Evolutionary conservation across 2,329 filamentous ascomycete species (phyloP).

Genomic region (Fusarium proliferatum): DNA sequence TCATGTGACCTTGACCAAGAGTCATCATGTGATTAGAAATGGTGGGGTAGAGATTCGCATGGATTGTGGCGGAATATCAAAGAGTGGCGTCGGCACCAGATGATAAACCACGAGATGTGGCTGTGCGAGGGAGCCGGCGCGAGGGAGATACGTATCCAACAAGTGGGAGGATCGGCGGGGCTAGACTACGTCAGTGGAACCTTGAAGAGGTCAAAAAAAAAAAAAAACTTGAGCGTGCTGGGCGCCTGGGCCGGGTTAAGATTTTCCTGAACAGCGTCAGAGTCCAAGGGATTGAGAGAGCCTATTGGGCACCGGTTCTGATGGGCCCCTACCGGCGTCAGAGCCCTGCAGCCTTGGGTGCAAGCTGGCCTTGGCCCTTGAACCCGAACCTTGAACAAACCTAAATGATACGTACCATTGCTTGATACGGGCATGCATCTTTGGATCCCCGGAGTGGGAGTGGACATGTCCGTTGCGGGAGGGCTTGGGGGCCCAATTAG

Average conservation of each 20-base stretch:
- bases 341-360: slow-evolving; percentile 27
- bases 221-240: slow-evolving; percentile 36
- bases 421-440: slow-evolving; percentile 4
- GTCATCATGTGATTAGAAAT: slow-evolving; percentile 42
- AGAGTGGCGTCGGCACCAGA: slow-evolving; percentile 19
- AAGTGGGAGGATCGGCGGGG: slow-evolving; percentile 34
- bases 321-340: slow-evolving; percentile 29
- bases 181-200: slow-evolving; percentile 43
- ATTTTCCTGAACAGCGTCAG: slow-evolving; percentile 31
- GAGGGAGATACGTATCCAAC: slow-evolving; percentile 6
- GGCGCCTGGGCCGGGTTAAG: slow-evolving; percentile 25
- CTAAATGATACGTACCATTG: slow-evolving; percentile 23
- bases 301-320: slow-evolving; percentile 27
- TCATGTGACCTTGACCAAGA: slow-evolving; percentile 30
- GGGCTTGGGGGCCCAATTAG: slow-evolving; percentile 6
- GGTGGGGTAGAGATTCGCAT: slow-evolving; percentile 18
- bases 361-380: slow-evolving; percentile 29
- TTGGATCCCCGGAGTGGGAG: slow-evolving; percentile 21
- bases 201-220: slow-evolving; percentile 6
- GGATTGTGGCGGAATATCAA: slow-evolving; percentile 43
- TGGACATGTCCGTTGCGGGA: slow-evolving; percentile 26
- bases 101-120: slow-evolving; percentile 41
- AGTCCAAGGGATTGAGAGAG: slow-evolving; percentile 33
- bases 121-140: slow-evolving; percentile 29
- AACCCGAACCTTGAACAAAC: slow-evolving; percentile 6